A percentile compares a stretch with the other conserved stretches of the same genome.
phyloP scores from a whole-genome alignment of 306 rosid genomes.

The Lathyrus oleraceus region DNA sequence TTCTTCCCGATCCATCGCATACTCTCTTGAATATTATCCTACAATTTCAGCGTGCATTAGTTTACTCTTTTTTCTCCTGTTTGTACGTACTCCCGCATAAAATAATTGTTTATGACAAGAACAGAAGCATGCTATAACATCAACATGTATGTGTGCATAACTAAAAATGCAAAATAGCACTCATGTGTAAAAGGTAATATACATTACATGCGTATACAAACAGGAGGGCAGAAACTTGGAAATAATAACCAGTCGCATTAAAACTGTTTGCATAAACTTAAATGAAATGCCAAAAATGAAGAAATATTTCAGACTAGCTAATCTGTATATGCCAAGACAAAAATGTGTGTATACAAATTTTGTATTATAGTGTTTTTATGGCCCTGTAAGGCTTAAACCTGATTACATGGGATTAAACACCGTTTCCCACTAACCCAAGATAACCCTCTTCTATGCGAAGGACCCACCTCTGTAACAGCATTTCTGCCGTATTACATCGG shows the following conservation, averaged over 20 bases:
- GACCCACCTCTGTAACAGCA: neutral
- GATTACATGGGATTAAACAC: slow-evolving; percentile 12
- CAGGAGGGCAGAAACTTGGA: neutral
- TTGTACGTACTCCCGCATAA: slow-evolving; percentile 11
- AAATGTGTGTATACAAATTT: neutral
- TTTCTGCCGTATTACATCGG: neutral
- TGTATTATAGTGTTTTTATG: neutral
- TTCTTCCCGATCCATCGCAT: slow-evolving; percentile 65
- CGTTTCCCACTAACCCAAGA: neutral
- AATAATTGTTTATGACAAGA: neutral
- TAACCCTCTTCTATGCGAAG: neutral
- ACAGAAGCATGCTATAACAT: slow-evolving; percentile 10
- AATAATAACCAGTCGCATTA: slow-evolving; percentile 11
- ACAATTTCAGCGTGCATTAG: slow-evolving; percentile 40
- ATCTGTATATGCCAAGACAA: slow-evolving; percentile 7
- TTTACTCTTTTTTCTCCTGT: slow-evolving; percentile 27
- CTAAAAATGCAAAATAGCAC: slow-evolving; percentile 6
- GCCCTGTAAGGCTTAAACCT: neutral
- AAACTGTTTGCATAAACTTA: slow-evolving; percentile 13
- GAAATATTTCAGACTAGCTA: neutral
- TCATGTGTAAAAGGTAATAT: slow-evolving; percentile 5
- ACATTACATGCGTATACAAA: neutral
- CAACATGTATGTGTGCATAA: neutral
- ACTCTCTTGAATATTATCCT: slow-evolving; percentile 44
- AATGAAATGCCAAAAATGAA: neutral